A percentile compares a stretch with the other conserved stretches of the same genome.
Evolutionary conservation across 2,329 filamentous ascomycete genomes (phyloP).

Genomic region (Monosporascus sp.): DNA sequence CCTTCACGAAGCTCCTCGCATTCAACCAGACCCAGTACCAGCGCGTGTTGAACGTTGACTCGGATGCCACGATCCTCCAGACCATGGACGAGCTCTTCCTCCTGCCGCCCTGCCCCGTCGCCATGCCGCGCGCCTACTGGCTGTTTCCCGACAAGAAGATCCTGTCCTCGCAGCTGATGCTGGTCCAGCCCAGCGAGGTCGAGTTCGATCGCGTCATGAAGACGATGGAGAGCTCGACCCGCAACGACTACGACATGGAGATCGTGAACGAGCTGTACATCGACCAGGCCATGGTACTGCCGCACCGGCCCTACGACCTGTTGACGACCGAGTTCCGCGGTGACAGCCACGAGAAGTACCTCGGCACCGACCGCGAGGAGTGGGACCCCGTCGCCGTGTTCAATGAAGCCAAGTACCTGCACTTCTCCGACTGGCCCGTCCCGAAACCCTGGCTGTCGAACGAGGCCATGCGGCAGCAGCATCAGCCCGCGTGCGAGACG

Average conservation of each 20-base stretch:
- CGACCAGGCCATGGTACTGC: constrained; percentile 54
- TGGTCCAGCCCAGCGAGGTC: constrained; percentile 51
- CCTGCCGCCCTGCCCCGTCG: constrained; percentile 54
- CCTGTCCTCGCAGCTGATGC: constrained; percentile 57
- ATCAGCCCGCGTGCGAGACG: constrained; percentile 28
- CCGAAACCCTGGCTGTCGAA: constrained; percentile 50
- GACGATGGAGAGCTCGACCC: constrained; percentile 25
- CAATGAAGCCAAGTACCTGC: constrained; percentile 60
- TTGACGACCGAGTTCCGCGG: constrained; percentile 58
- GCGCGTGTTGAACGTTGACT: constrained; percentile 49
- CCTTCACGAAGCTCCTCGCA: constrained; percentile 63
- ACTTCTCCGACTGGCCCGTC: constrained; percentile 68
- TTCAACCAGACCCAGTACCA: constrained; percentile 62
- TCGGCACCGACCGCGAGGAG: constrained; percentile 33
- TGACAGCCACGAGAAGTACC: constrained; percentile 41
- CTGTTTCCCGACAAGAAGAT: constrained; percentile 46
- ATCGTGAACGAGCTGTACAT: constrained; percentile 59
- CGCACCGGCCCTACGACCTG: constrained; percentile 58
- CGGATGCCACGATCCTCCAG: constrained; percentile 58
- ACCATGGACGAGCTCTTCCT: constrained; percentile 68
- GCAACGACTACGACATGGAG: constrained; percentile 59
- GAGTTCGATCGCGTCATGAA: constrained; percentile 41
- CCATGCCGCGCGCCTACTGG: constrained; percentile 72
- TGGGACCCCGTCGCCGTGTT: constrained; percentile 55
- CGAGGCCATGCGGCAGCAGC: constrained; percentile 18